Evolutionary conservation across 2,329 filamentous ascomycete species (phyloP).

Genomic region (Penicillium sp.): DNA sequence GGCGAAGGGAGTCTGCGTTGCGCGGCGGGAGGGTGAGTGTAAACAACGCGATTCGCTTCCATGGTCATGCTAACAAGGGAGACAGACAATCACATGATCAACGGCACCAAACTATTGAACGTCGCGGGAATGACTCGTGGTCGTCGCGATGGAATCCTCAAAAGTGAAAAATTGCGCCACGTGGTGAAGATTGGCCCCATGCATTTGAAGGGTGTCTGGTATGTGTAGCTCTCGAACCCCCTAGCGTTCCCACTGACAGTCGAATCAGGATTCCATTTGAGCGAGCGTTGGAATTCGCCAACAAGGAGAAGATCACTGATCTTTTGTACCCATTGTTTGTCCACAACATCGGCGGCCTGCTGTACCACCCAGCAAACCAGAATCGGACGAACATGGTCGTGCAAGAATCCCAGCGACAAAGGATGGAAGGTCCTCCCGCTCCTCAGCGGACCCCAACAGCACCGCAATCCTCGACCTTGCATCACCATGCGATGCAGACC

Average conservation of each 20-base stretch:
- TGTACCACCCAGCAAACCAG: conserved; percentile 87
- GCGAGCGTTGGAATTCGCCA: conserved; percentile 95
- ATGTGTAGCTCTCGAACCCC: conserved; percentile 41
- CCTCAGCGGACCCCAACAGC: conserved; percentile 64
- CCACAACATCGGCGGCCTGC: conserved; percentile 89
- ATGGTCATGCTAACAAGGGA: not conserved
- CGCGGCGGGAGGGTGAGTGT: conserved; percentile 78
- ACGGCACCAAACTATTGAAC: conserved; percentile 94
- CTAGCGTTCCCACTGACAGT: not conserved
- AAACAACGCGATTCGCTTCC: not conserved
- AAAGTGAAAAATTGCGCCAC: conserved; percentile 95
- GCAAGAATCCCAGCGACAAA: conserved; percentile 76
- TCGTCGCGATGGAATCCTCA: conserved; percentile 90
- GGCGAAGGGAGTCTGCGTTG: conserved; percentile 92
- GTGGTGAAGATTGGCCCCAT: conserved; percentile 99
- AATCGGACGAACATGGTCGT: conserved; percentile 81
- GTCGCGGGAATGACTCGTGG: conserved; percentile 98
- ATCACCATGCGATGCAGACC: conserved; percentile 67
- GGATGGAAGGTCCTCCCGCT: conserved; percentile 57
- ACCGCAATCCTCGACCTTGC: conserved; percentile 62
- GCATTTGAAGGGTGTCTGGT: conserved; percentile 98
- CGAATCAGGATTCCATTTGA: conserved; percentile 87
- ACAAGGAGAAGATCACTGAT: conserved; percentile 99
- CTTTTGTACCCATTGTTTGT: conserved; percentile 93
- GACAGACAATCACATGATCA: conserved; percentile 97